Conservation (phyloP, 805 yeast species). For the Candida ovalis region DNA sequence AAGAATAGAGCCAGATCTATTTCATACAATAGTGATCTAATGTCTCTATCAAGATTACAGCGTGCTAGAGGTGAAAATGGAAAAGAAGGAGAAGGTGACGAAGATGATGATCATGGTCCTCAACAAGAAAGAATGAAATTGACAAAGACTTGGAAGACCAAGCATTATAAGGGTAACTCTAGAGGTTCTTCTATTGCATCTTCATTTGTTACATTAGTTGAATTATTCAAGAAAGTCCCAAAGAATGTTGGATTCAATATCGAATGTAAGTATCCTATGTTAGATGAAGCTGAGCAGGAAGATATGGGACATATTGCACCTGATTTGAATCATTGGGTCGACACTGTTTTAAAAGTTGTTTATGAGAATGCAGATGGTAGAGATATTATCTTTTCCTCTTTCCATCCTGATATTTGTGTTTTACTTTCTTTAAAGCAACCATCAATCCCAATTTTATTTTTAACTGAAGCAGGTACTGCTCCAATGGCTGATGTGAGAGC, state of each 20-base stretch:
- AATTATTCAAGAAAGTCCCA: conserved; percentile 79
- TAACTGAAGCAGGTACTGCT: conserved; percentile 84
- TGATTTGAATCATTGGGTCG: conserved; percentile 85
- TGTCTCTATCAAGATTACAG: not conserved
- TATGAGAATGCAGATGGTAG: conserved; percentile 76
- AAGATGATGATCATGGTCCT: conserved; percentile 34
- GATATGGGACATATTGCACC: conserved; percentile 81
- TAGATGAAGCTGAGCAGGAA: conserved; percentile 86
- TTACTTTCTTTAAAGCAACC: conserved; percentile 89
- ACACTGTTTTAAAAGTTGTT: conserved; percentile 74
- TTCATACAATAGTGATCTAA: conserved; percentile 18
- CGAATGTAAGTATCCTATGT: conserved; percentile 93
- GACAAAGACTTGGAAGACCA: conserved; percentile 83
- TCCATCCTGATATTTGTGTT: conserved; percentile 91
- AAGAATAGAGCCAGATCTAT: conserved; percentile 36
- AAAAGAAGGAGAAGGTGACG: not conserved
- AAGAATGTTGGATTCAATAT: conserved; percentile 86
- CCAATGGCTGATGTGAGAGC: conserved; percentile 91
- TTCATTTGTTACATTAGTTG: conserved; percentile 83
- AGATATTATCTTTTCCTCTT: conserved; percentile 85
- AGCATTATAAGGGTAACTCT: conserved; percentile 89
- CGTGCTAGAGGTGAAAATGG: not conserved
- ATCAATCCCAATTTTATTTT: conserved; percentile 81
- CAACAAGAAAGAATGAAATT: conserved; percentile 66
- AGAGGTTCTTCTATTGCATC: conserved; percentile 90